These are phyloP conservation scores for Trichoderma harzianum DNA, from an alignment of 2,329 filamentous ascomycete genomes.

Conservation along the genomic window DNA sequence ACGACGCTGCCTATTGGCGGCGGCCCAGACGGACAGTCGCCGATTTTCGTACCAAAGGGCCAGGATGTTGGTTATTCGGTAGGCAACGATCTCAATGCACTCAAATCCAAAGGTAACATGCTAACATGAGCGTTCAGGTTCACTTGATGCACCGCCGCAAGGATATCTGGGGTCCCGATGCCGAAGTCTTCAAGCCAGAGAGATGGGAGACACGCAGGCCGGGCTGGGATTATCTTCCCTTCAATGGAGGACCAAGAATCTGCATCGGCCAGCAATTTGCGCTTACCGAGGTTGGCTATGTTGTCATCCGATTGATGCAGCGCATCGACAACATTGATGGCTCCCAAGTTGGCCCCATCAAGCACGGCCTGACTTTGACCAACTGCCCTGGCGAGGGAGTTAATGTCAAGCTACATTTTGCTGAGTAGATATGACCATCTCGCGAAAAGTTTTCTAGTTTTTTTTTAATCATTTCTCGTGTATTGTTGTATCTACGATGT, in stretches of 20 bases:
- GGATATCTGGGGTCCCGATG: slow-evolving; percentile 39
- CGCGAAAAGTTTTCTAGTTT: background rate
- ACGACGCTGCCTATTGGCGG: slow-evolving; percentile 51
- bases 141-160: slow-evolving; percentile 37
- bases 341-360: slow-evolving; percentile 21
- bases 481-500: background rate
- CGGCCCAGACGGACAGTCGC: slow-evolving; percentile 43
- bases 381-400: slow-evolving; percentile 24
- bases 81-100: background rate
- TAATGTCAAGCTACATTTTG: slow-evolving; percentile 23
- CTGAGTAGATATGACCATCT: background rate
- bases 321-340: slow-evolving; percentile 24
- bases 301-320: slow-evolving; percentile 24
- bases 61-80: slow-evolving; percentile 39
- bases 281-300: slow-evolving; percentile 26
- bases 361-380: slow-evolving; percentile 22
- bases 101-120: background rate
- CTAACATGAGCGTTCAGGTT: slow-evolving; percentile 18
- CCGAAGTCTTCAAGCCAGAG: slow-evolving; percentile 41
- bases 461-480: background rate
- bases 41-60: slow-evolving; percentile 49
- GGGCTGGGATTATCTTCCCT: slow-evolving; percentile 29
- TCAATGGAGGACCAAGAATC: slow-evolving; percentile 29
- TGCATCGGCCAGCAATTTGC: slow-evolving; percentile 30
- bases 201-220: slow-evolving; percentile 32